Conservation (phyloP, 2,329 filamentous ascomycete species). For the Fusarium paranaense region DNA sequence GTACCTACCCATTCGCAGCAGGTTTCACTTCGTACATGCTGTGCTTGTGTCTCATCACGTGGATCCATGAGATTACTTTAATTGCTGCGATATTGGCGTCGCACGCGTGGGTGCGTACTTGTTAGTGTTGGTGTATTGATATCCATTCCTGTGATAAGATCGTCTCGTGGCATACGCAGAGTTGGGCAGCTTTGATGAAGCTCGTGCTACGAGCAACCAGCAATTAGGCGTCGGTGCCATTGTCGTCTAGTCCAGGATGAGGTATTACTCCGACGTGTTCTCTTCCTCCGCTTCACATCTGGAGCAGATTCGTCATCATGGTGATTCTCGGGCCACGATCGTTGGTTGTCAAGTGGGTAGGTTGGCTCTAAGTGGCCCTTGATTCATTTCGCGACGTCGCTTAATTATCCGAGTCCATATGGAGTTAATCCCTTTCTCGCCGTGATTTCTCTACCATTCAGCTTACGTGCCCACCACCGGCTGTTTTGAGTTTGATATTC, state of each 20-base stretch:
- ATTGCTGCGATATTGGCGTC: constrained; percentile 14
- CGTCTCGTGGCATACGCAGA: background rate
- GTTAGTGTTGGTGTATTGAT: background rate
- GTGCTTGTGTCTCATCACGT: constrained; percentile 15
- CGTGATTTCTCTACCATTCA: constrained; percentile 7
- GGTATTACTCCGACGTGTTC: background rate
- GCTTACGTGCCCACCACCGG: background rate
- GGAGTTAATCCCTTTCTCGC: constrained; percentile 8
- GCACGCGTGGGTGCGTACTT: background rate
- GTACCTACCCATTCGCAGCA: background rate
- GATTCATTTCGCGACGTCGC: constrained; percentile 33
- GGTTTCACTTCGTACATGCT: constrained; percentile 35
- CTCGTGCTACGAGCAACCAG: background rate
- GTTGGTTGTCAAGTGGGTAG: constrained; percentile 25
- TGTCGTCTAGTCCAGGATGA: constrained; percentile 5
- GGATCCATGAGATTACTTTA: constrained; percentile 3
- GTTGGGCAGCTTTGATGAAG: background rate
- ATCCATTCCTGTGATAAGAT: background rate
- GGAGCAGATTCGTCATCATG: constrained; percentile 10
- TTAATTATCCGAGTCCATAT: constrained; percentile 31
- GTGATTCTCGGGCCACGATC: constrained; percentile 24
- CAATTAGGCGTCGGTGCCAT: background rate
- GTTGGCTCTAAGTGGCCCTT: constrained; percentile 20
- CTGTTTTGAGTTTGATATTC: background rate
- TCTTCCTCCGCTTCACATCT: background rate